These are phyloP conservation scores for Papiliotrema flavescens DNA, from an alignment of 1,284 basidiomycete species.

Conservation along the genomic window DNA sequence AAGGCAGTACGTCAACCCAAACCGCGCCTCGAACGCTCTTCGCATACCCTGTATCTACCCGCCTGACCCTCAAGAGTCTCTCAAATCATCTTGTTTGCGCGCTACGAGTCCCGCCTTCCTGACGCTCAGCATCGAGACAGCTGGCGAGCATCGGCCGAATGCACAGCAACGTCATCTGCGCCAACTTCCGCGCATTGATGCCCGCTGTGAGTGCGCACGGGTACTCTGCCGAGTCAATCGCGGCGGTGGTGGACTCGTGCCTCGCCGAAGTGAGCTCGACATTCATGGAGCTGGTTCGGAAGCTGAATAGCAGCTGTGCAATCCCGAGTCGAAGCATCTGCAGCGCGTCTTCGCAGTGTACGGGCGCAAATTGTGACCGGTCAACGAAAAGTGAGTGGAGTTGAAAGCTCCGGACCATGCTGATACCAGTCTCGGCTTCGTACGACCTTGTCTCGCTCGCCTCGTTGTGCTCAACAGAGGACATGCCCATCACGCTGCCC, in stretches of 20 bases:
- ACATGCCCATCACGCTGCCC: too few species aligned
- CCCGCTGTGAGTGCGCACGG: constrained; percentile 25
- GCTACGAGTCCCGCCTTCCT: background rate
- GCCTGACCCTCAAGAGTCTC: background rate
- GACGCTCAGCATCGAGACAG: background rate
- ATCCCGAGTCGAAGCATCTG: background rate
- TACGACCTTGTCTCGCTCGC: too few species aligned
- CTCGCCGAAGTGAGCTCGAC: constrained; percentile 28
- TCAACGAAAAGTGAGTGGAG: too few species aligned
- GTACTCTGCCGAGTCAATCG: constrained; percentile 28
- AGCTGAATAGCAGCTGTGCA: background rate
- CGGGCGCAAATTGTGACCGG: background rate
- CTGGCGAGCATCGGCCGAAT: constrained; percentile 16
- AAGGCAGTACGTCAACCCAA: constrained; percentile 23
- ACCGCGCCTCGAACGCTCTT: background rate
- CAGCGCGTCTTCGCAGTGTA: background rate
- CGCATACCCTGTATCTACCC: background rate
- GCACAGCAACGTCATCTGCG: constrained; percentile 22
- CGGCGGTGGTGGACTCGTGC: constrained; percentile 18
- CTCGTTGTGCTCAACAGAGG: too few species aligned
- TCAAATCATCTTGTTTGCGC: background rate
- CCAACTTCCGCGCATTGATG: constrained; percentile 20
- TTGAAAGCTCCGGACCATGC: too few species aligned
- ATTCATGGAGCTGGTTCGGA: background rate
- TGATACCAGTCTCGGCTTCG: too few species aligned